Base-by-base conservation (phyloP, 1,284 basidiomycete species). In the Wolfiporia cocos region DNA sequence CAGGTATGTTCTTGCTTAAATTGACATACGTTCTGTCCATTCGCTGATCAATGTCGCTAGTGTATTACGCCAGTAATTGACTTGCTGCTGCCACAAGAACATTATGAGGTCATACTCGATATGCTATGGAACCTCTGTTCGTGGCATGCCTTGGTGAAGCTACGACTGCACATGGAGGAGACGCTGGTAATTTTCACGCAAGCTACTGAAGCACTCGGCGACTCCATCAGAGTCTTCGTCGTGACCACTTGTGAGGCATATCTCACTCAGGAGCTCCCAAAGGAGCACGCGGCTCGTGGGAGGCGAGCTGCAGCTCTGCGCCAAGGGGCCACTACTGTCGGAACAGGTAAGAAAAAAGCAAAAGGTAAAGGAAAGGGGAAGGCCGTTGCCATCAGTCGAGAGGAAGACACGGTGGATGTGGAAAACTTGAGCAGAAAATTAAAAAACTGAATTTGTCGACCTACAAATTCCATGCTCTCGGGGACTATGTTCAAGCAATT, bases 61-160 rank as follows among this genome's bases (percentile, higher is more conserved):
- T 63, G 62, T 32, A 38, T 51, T 5, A 53, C 62, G 7, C 59
- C 59, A 0, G 51, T 41, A 2, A 49, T 65, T 34, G 56, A 63
- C 39, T 52, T 51, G 2, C 48, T 65, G 0, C 33, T 65, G 2
- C 49, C 46, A 3, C 33, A 34, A 14, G 39, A 43, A 1, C 34
- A 55, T 18, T 47, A 66, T 28, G 29, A 21, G 0, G 37, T 54
- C 3, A 41, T 63, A 10, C 33, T 53, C 4, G 34, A 52, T 7
- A 32, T 65, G 1, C 37, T 64, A 0, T 64, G 55, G 36, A 38
- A 37, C 3, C 32, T 59, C 3, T 48, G 46, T 3, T 24, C 47
- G 5, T 64, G 59, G 61, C 62, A 64, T 43, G 52, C 47, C 0
- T 45, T 55, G 4, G 59, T 61, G 0, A 64, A 64, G 34, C 47